Conservation (phyloP, 2,329 filamentous ascomycete species). For the Xenosphaeropsis pyriputrescens region DNA sequence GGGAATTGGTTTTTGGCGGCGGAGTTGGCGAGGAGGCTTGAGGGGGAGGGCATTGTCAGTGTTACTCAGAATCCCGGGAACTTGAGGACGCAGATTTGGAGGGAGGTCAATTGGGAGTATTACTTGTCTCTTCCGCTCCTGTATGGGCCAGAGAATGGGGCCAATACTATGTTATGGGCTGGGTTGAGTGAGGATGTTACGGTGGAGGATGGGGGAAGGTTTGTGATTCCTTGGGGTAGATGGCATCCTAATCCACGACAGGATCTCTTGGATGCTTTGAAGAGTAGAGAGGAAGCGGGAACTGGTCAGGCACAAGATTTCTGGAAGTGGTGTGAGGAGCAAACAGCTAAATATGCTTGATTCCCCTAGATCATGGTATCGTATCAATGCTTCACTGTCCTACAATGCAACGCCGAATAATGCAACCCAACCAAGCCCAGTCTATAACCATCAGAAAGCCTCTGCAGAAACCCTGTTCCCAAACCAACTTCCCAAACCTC, state of each 20-base stretch:
- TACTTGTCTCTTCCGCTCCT: slow-evolving; percentile 3
- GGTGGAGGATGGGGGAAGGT: slow-evolving; percentile 6
- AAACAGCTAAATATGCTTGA: too few species aligned
- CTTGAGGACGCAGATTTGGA: too few species aligned
- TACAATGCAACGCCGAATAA: too few species aligned
- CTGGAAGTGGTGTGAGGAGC: slow-evolving; percentile 9
- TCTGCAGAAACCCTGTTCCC: slow-evolving; percentile 28
- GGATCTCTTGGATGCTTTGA: slow-evolving; percentile 7
- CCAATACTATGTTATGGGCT: slow-evolving; percentile 10
- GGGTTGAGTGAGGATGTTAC: slow-evolving; percentile 5
- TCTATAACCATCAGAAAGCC: slow-evolving; percentile 10
- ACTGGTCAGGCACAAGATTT: slow-evolving; percentile 9
- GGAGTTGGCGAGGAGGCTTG: not conserved
- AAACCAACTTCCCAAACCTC: slow-evolving; percentile 61
- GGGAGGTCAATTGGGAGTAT: slow-evolving; percentile 5
- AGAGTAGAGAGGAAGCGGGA: slow-evolving; percentile 7
- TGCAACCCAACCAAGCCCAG: too few species aligned
- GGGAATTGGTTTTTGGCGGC: not conserved
- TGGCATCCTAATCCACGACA: slow-evolving; percentile 21
- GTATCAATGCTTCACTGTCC: too few species aligned
- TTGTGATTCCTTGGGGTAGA: slow-evolving; percentile 15
- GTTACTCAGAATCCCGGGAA: too few species aligned
- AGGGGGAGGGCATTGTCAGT: too few species aligned
- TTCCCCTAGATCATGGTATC: too few species aligned
- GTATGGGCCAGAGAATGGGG: slow-evolving; percentile 8